These are phyloP conservation scores for Punica granatum DNA, from an alignment of 345 rosid species.

Conservation along the genomic window DNA sequence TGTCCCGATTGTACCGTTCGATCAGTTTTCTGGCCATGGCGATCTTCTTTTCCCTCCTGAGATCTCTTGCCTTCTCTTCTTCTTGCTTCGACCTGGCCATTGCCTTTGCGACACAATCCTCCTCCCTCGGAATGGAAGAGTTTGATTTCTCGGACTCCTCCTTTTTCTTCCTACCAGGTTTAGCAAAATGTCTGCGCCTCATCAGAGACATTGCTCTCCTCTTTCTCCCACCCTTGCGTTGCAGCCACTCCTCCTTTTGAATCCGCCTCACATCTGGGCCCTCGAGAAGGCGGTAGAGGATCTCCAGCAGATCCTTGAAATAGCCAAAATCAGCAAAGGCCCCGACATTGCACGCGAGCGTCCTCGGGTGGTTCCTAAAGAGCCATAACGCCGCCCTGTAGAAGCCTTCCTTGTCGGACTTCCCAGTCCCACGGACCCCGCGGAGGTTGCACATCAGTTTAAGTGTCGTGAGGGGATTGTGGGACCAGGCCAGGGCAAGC, in stretches of 20 bases:
- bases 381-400: constrained; percentile 53
- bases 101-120: constrained; percentile 17
- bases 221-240: constrained; percentile 11
- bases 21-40: constrained; percentile 34
- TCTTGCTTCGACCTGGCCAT: constrained; percentile 25
- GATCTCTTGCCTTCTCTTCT: constrained; percentile 34
- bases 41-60: constrained; percentile 27
- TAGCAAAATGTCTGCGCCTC: no score
- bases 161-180: background rate
- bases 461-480: constrained; percentile 42
- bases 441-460: constrained; percentile 56
- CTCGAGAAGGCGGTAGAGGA: constrained; percentile 47
- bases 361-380: constrained; percentile 46
- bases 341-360: constrained; percentile 44
- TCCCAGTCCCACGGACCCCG: constrained; percentile 61
- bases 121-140: constrained; percentile 2
- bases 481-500: constrained; percentile 35
- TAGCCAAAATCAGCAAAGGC: constrained; percentile 38
- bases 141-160: constrained; percentile 6
- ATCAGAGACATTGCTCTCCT: background rate
- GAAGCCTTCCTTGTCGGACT: constrained; percentile 62
- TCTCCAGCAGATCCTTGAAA: constrained; percentile 58
- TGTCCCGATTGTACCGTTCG: constrained; percentile 31
- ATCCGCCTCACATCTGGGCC: constrained; percentile 32
- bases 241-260: constrained; percentile 14